Percentiles rank a stretch among this genome's conserved stretches.
Conservation (phyloP, 306 rosid genomes). For the Inga laurina region DNA sequence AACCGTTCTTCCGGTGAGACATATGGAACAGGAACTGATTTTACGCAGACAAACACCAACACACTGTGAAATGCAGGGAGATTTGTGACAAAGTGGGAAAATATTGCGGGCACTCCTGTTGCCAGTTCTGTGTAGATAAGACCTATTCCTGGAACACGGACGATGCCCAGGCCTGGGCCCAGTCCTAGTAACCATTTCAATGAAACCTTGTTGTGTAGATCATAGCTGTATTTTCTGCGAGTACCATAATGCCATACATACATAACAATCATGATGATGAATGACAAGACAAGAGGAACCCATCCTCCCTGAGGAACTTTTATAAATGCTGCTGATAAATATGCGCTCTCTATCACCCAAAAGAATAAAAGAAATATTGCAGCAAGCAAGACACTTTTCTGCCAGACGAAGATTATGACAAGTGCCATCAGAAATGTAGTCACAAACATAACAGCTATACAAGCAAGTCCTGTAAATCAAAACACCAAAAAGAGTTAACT, state of each 20-base stretch:
- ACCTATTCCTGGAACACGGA: constrained; percentile 90
- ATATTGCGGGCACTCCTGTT: constrained; percentile 83
- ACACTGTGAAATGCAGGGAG: constrained; percentile 92
- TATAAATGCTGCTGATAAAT: constrained; percentile 73
- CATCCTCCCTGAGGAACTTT: constrained; percentile 94
- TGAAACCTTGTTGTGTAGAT: constrained; percentile 83
- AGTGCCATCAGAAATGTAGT: constrained; percentile 87
- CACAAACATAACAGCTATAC: constrained; percentile 74
- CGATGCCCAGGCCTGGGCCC: constrained; percentile 91
- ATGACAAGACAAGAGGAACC: constrained; percentile 79
- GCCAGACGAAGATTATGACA: constrained; percentile 74
- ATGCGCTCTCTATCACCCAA: constrained; percentile 78
- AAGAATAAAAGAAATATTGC: constrained; percentile 57
- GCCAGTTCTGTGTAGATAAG: constrained; percentile 87
- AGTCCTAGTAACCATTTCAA: constrained; percentile 80
- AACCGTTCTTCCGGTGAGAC: constrained; percentile 88
- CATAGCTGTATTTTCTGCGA: constrained; percentile 71
- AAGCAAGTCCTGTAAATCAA: constrained; percentile 74
- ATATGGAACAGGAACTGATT: constrained; percentile 84
- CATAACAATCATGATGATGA: constrained; percentile 67
- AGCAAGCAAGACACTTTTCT: constrained; percentile 57
- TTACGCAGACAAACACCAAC: constrained; percentile 78
- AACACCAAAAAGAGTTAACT: constrained; percentile 25
- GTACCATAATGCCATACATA: constrained; percentile 88
- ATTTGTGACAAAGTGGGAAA: constrained; percentile 88